Conservation (phyloP, 2,329 filamentous ascomycete species). For the Teratosphaeria epicoccoides region DNA sequence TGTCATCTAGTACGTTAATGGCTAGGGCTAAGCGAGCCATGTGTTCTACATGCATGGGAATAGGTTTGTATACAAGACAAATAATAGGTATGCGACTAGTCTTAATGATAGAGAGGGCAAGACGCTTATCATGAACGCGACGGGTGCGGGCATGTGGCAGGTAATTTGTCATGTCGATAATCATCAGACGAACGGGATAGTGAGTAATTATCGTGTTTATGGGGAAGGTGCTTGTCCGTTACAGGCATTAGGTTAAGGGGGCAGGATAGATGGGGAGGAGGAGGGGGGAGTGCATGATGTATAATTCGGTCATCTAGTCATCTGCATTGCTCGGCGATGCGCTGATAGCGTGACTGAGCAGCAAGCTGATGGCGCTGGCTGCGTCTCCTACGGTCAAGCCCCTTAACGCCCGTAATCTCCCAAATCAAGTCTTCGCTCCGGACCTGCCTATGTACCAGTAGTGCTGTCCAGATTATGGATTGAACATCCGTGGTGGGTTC, state of each 20-base stretch:
- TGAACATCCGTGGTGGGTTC: too few relatives aligned
- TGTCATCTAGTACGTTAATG: conserved; percentile 24
- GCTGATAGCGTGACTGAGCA: too few relatives aligned
- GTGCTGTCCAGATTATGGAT: too few relatives aligned
- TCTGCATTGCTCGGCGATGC: too few relatives aligned
- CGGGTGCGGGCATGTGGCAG: conserved; percentile 16
- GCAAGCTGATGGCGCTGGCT: too few relatives aligned
- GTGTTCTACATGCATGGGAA: conserved; percentile 24
- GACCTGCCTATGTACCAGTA: too few relatives aligned
- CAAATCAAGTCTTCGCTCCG: too few relatives aligned
- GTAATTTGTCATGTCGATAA: conserved; percentile 16
- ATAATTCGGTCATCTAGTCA: not conserved
- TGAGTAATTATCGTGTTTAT: conserved; percentile 14
- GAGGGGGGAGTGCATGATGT: too few relatives aligned
- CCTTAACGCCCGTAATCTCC: too few relatives aligned
- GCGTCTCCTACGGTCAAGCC: too few relatives aligned
- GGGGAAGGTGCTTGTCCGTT: conserved; percentile 10
- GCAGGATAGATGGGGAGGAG: too few relatives aligned
- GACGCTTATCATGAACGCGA: conserved; percentile 20
- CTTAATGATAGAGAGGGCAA: conserved; percentile 20
- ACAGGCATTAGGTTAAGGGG: not conserved
- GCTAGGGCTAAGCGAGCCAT: conserved; percentile 16
- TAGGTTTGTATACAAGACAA: conserved; percentile 12
- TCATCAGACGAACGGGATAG: conserved; percentile 16
- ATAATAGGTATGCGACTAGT: conserved; percentile 5